Conservation (phyloP, 2,329 filamentous ascomycete species). For the Fusarium sp. region DNA sequence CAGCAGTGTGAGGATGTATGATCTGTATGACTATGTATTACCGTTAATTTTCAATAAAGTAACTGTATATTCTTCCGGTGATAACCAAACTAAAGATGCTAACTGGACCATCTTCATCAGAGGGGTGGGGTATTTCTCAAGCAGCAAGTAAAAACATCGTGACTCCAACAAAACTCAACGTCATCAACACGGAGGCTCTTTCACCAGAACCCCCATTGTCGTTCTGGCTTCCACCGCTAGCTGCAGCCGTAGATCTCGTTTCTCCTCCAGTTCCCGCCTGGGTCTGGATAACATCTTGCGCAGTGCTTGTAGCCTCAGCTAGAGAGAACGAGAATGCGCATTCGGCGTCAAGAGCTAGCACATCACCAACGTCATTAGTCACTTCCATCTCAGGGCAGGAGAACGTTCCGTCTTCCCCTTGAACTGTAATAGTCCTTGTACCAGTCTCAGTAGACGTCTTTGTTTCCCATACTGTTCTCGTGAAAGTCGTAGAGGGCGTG, state of each 20-base stretch:
- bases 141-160: too few species aligned
- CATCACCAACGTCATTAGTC: slow-evolving; percentile 7
- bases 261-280: neutral
- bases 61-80: too few species aligned
- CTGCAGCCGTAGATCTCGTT: neutral
- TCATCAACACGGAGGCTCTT: neutral
- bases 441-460: slow-evolving; percentile 1
- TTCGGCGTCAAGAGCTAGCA: slow-evolving; percentile 6
- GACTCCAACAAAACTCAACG: neutral
- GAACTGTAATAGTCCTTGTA: neutral
- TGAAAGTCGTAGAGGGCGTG: neutral
- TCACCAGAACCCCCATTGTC: neutral
- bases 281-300: too few species aligned
- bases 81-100: too few species aligned
- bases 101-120: too few species aligned
- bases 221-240: neutral
- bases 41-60: too few species aligned
- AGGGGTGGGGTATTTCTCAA: too few species aligned
- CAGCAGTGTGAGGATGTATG: too few species aligned
- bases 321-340: slow-evolving; percentile 8
- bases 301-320: neutral
- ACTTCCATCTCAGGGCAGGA: slow-evolving; percentile 27
- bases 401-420: slow-evolving; percentile 9
- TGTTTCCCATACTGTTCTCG: neutral
- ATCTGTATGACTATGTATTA: too few species aligned